These are phyloP conservation scores for Clavispora santaluciae DNA, from an alignment of 805 yeast genomes.

Conservation along the genomic window DNA sequence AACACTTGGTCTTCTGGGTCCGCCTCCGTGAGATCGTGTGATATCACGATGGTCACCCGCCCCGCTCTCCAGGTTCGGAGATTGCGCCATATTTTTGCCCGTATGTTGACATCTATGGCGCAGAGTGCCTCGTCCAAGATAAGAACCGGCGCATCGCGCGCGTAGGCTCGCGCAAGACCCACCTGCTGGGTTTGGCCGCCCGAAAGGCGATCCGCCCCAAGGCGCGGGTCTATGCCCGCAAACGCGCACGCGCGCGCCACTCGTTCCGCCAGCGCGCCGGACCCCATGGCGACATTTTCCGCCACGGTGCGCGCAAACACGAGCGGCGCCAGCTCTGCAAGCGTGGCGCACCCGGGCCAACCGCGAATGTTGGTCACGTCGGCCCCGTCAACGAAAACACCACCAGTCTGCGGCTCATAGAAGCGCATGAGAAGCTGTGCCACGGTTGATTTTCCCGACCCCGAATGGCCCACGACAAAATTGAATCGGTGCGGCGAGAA, in stretches of 20 bases:
- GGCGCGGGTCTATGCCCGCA: background rate
- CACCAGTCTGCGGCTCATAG: conserved; percentile 51
- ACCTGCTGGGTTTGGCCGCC: conserved; percentile 92
- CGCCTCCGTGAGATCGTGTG: conserved; percentile 70
- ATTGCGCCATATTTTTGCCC: conserved; percentile 42
- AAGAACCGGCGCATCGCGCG: conserved; percentile 69
- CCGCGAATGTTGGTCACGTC: background rate
- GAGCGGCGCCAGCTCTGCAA: conserved; percentile 68
- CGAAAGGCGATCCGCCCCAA: conserved; percentile 39
- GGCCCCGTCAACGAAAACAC: conserved; percentile 48
- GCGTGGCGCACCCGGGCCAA: conserved; percentile 37
- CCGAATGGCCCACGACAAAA: conserved; percentile 81
- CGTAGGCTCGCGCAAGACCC: conserved; percentile 75
- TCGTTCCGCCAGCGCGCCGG: background rate
- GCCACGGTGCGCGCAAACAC: conserved; percentile 37
- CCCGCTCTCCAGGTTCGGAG: conserved; percentile 58
- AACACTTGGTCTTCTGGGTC: conserved; percentile 52
- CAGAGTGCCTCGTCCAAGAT: conserved; percentile 84
- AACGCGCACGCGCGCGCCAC: background rate
- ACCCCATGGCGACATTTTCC: background rate
- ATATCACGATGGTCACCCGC: conserved; percentile 73
- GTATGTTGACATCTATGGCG: conserved; percentile 61
- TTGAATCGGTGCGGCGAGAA: conserved; percentile 46
- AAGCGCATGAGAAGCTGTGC: conserved; percentile 57
- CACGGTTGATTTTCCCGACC: conserved; percentile 89